Conservation (phyloP, 2,329 filamentous ascomycete species). For the Hypoxylon sp. region DNA sequence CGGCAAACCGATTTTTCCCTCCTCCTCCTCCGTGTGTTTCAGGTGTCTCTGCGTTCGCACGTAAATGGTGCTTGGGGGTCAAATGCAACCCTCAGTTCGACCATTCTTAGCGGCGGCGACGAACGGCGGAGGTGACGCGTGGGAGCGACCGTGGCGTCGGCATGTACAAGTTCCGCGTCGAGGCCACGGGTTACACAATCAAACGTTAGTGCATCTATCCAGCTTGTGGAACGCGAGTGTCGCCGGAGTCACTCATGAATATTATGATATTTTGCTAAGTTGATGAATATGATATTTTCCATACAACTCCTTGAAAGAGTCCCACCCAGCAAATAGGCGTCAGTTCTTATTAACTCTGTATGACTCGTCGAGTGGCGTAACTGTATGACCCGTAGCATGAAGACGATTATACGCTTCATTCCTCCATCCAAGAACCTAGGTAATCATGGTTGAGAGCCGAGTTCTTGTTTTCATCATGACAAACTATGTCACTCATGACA, state of each 20-base stretch:
- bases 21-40: neutral
- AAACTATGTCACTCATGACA: neutral
- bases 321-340: no score
- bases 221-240: no score
- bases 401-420: no score
- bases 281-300: no score
- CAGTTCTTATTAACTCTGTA: no score
- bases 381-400: no score
- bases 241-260: no score
- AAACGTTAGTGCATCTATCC: no score
- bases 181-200: constrained; percentile 17
- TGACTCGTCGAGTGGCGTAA: no score
- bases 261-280: no score
- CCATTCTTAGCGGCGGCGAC: neutral
- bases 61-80: constrained; percentile 1
- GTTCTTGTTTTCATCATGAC: neutral
- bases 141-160: constrained; percentile 2
- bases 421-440: neutral
- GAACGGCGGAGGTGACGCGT: neutral
- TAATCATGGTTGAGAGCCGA: neutral
- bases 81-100: neutral
- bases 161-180: constrained; percentile 2
- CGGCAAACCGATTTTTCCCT: neutral
- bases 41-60: neutral
- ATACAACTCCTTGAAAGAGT: no score